Evolutionary conservation across 371 early-diverging fungal species (phyloP).

Genomic region (Apophysomyces ossiformis): DNA sequence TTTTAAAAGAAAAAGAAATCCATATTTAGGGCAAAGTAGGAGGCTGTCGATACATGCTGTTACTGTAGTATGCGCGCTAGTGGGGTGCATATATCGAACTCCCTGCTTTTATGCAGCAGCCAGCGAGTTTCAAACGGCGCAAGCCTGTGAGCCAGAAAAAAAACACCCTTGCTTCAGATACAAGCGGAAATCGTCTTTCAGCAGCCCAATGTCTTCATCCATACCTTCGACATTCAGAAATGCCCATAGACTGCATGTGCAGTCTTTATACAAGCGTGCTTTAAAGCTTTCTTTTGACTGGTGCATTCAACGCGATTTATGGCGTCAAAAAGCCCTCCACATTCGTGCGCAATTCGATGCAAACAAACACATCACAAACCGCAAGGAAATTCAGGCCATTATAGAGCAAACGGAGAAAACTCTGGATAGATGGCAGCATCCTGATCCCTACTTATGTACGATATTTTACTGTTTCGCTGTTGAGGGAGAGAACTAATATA

Average conservation of each 20-base stretch:
- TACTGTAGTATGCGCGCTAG: too few species aligned
- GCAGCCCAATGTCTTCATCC: background rate
- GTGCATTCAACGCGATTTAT: slow-evolving; percentile 77
- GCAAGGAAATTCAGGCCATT: slow-evolving; percentile 65
- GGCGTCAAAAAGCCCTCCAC: slow-evolving; percentile 76
- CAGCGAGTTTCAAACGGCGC: slow-evolving; percentile 38
- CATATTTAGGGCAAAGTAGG: too few species aligned
- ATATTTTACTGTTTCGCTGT: background rate
- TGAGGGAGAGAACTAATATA: background rate
- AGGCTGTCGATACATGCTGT: too few species aligned
- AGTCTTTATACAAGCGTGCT: slow-evolving; percentile 77
- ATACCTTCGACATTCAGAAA: slow-evolving; percentile 35
- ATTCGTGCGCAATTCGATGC: slow-evolving; percentile 79
- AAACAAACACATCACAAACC: slow-evolving; percentile 69
- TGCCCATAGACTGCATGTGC: slow-evolving; percentile 72
- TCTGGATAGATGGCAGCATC: slow-evolving; percentile 70
- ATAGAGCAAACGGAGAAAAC: slow-evolving; percentile 70
- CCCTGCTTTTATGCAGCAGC: slow-evolving; percentile 53
- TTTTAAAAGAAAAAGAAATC: too few species aligned
- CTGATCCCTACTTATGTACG: slow-evolving; percentile 77
- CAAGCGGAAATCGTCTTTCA: background rate
- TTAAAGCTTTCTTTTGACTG: slow-evolving; percentile 80
- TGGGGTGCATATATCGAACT: slow-evolving; percentile 20
- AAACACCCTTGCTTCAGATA: slow-evolving; percentile 17
- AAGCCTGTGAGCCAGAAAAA: slow-evolving; percentile 40